phyloP scores from a whole-genome alignment of 176 grass and related monocot species.

The Chrysopogon serrulatus region DNA sequence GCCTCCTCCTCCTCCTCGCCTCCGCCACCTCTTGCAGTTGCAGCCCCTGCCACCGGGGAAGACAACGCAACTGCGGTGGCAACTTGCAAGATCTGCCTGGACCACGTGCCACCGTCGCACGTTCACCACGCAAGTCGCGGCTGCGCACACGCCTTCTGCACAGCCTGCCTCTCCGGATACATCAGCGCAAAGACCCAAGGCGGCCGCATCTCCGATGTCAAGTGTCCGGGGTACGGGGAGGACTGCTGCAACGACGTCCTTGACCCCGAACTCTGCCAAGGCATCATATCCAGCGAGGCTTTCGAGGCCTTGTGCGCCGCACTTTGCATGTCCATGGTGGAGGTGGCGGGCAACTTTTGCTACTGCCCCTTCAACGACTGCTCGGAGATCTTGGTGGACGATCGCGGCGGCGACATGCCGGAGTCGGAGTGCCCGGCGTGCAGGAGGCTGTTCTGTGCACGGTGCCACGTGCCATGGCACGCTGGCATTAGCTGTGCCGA shows the following conservation, averaged over 20 bases:
- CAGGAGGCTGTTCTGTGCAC: slow-evolving; percentile 36
- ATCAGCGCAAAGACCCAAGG: slow-evolving; percentile 28
- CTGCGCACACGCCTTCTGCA: slow-evolving; percentile 49
- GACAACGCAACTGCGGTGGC: background rate
- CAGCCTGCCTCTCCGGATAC: slow-evolving; percentile 25
- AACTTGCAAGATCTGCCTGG: slow-evolving; percentile 60
- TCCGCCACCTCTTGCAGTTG: background rate
- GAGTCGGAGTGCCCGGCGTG: slow-evolving; percentile 46
- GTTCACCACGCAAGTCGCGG: background rate
- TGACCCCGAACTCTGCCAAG: background rate
- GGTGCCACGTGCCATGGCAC: slow-evolving; percentile 47
- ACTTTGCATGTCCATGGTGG: slow-evolving; percentile 17
- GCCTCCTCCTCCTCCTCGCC: background rate
- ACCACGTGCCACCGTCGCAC: background rate
- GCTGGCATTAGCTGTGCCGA: slow-evolving; percentile 34
- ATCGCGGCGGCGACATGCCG: background rate
- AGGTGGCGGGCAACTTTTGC: background rate
- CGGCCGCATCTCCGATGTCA: background rate
- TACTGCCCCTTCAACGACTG: slow-evolving; percentile 61
- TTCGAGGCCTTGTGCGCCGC: slow-evolving; percentile 27
- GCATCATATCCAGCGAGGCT: background rate
- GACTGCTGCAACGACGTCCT: slow-evolving; percentile 8
- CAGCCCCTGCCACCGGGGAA: background rate
- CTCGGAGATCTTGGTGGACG: slow-evolving; percentile 33
- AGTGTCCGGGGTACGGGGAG: slow-evolving; percentile 40